Evolutionary conservation across 208 protist genomes (phyloP).

Genomic region (Trypanosoma scelopori): DNA sequence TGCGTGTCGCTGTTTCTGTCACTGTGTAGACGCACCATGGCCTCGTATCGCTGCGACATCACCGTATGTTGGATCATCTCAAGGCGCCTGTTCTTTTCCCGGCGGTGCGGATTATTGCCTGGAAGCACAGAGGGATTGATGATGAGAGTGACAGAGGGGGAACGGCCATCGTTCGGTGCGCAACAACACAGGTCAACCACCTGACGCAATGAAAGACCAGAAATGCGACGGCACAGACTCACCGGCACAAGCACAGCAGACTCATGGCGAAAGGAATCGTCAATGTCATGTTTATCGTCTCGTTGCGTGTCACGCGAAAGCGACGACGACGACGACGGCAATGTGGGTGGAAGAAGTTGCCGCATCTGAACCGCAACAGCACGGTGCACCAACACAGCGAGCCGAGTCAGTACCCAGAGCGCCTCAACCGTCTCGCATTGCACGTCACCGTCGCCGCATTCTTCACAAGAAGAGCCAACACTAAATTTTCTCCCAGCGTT

Average conservation of each 20-base stretch:
- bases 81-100: slow-evolving; percentile 63
- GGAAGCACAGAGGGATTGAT: slow-evolving; percentile 50
- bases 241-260: slow-evolving; percentile 24
- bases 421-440: slow-evolving; percentile 18
- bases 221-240: slow-evolving; percentile 13
- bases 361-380: slow-evolving; percentile 14
- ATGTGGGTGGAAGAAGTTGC: slow-evolving; percentile 3
- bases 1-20: background rate
- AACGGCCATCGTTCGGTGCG: background rate
- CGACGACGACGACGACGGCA: too few species aligned
- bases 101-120: slow-evolving; percentile 43
- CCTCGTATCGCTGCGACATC: slow-evolving; percentile 52
- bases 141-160: slow-evolving; percentile 41
- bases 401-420: slow-evolving; percentile 20
- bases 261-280: slow-evolving; percentile 22
- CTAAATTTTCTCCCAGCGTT: slow-evolving; percentile 3
- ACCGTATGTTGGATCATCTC: slow-evolving; percentile 56
- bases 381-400: slow-evolving; percentile 9
- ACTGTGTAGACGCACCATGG: background rate
- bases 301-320: too few species aligned
- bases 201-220: slow-evolving; percentile 17
- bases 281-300: background rate
- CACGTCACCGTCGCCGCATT: background rate
- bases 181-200: slow-evolving; percentile 20
- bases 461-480: background rate